phyloP scores from a whole-genome alignment of 2,329 filamentous ascomycete species.

The Ophiosphaerella korrae region DNA sequence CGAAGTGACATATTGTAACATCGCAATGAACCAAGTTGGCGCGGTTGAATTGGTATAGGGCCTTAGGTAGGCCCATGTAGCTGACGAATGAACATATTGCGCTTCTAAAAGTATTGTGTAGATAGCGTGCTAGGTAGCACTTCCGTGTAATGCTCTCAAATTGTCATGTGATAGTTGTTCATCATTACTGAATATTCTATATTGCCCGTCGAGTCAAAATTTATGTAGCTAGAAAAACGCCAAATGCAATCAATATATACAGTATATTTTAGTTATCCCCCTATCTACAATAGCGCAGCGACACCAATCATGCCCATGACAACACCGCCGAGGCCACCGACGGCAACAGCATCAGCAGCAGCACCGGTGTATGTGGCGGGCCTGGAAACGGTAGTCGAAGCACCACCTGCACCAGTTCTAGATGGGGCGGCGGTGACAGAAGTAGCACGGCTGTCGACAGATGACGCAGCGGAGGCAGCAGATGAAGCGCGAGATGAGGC shows the following conservation, averaged over 20 bases:
- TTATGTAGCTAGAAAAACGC: neutral
- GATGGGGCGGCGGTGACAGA: constrained; percentile 1
- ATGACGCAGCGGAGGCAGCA: constrained; percentile 3
- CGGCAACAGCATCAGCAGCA: constrained; percentile 6
- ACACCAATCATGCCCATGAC: constrained; percentile 12
- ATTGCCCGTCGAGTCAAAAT: neutral
- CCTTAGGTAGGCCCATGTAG: too few species aligned
- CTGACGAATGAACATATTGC: too few species aligned
- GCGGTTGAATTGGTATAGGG: too few species aligned
- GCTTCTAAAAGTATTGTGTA: too few species aligned
- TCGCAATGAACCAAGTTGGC: too few species aligned
- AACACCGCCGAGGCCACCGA: constrained; percentile 5
- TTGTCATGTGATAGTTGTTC: too few species aligned
- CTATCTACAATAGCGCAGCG: constrained; percentile 12
- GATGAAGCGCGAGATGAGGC: constrained; percentile 5
- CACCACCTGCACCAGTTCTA: neutral
- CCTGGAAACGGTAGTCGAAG: neutral
- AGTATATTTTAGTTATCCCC: neutral
- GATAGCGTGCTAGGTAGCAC: too few species aligned
- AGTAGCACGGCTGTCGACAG: neutral
- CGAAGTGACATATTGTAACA: too few species aligned
- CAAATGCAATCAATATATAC: neutral
- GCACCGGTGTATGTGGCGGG: constrained; percentile 9
- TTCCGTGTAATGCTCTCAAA: neutral
- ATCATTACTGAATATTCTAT: too few species aligned